Percentiles rank a stretch among this genome's conserved stretches.
Evolutionary conservation across 208 protist species (phyloP).

Genomic region (Trypanosoma conorhini): DNA sequence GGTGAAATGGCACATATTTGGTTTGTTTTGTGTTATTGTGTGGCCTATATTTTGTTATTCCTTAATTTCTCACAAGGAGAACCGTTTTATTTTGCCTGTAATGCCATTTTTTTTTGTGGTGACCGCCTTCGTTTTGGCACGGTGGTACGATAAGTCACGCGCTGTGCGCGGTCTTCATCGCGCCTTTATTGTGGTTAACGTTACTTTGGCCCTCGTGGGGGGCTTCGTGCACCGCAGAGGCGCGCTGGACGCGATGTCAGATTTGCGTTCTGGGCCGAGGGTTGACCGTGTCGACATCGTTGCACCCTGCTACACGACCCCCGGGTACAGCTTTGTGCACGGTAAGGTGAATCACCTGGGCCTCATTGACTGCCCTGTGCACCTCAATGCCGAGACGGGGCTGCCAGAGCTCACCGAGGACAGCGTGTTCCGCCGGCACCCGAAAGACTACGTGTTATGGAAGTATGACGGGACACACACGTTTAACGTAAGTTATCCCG

Average conservation of each 20-base stretch:
- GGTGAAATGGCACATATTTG: conserved; percentile 6
- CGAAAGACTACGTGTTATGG: conserved; percentile 55
- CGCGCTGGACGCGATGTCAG: conserved; percentile 39
- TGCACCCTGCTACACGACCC: conserved; percentile 67
- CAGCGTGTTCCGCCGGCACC: conserved; percentile 50
- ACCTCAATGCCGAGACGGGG: conserved; percentile 34
- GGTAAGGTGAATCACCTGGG: conserved; percentile 54
- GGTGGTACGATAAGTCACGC: not conserved
- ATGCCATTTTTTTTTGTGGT: conserved; percentile 55
- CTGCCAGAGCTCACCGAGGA: conserved; percentile 47
- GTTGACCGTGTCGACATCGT: conserved; percentile 54
- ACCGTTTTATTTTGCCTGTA: conserved; percentile 83
- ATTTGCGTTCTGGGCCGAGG: conserved; percentile 36
- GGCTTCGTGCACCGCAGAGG: conserved; percentile 57
- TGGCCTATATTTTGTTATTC: conserved; percentile 78
- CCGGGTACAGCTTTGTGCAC: conserved; percentile 75
- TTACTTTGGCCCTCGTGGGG: conserved; percentile 34
- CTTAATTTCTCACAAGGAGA: conserved; percentile 93
- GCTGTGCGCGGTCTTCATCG: conserved; percentile 18
- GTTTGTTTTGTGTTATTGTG: conserved; percentile 20
- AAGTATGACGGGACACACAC: conserved; percentile 39
- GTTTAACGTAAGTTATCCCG: conserved; percentile 23
- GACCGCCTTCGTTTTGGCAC: conserved; percentile 41
- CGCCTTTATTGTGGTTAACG: conserved; percentile 34
- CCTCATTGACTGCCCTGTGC: conserved; percentile 57